Percentiles rank a stretch among this genome's conserved stretches.
phyloP scores from a whole-genome alignment of 2,329 filamentous ascomycete species.

The Cladorrhinum sp. region DNA sequence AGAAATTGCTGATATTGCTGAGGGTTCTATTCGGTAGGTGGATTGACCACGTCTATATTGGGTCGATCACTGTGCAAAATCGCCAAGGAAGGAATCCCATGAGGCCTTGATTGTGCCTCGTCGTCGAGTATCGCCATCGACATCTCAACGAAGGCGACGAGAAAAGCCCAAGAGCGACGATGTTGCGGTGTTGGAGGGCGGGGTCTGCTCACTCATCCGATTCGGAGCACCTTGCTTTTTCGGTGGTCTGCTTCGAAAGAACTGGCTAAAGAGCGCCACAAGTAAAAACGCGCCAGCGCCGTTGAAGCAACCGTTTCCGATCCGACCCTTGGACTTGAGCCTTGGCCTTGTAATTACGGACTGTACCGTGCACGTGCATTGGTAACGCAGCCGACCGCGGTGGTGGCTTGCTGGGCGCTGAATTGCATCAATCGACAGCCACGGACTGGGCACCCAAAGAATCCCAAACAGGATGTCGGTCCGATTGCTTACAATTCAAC shows the following conservation, averaged over 20 bases:
- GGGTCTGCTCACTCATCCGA: background rate
- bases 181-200: background rate
- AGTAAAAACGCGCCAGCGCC: background rate
- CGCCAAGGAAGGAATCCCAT: background rate
- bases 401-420: constrained; percentile 12
- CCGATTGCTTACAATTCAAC: constrained; percentile 28
- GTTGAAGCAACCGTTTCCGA: constrained; percentile 6
- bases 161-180: background rate
- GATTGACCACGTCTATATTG: constrained; percentile 16
- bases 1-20: constrained; percentile 22
- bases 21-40: constrained; percentile 13
- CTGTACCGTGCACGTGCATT: constrained; percentile 22
- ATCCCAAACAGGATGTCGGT: constrained; percentile 21
- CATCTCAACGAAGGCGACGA: constrained; percentile 3
- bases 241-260: background rate
- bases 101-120: constrained; percentile 9
- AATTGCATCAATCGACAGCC: background rate
- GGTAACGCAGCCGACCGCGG: constrained; percentile 14
- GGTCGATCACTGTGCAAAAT: constrained; percentile 4
- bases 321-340: background rate
- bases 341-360: constrained; percentile 2
- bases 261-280: background rate
- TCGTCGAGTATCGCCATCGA: background rate
- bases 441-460: constrained; percentile 13
- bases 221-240: background rate